Base-by-base conservation (phyloP, 179 eudicot species). In the Gypsophila paniculata region DNA sequence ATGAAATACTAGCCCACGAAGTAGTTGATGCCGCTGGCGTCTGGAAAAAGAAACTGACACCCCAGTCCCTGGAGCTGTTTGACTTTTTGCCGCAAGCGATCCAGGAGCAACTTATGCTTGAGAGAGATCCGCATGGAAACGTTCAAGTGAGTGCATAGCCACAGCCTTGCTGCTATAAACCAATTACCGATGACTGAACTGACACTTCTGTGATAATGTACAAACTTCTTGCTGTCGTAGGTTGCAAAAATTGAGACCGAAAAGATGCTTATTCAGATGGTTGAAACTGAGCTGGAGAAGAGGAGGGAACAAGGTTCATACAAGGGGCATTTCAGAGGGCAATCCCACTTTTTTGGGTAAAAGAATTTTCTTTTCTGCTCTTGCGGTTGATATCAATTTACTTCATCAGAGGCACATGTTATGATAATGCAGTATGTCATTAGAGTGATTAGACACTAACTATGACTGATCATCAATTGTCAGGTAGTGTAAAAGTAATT, bases 231-330 rank as follows among this genome's bases (percentile, higher is more conserved):
- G 29, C 52, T 62, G 51, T 67, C 71, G n/a, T 80, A 94, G 99
- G 99, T 92, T 81, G 97, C 97, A 42, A 92, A 92, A 83, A 92
- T 95, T 66, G 97, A 92, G 85, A 95, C 99, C 51, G 97, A 92
- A 78, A 95, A 90, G 83, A 92, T 92, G 96, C 95, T 95, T 75
- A 95, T 92, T 74, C 95, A 95, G 80, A 95, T 95, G 99, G 99
- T 88, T 75, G 97, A 92, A 81, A 87, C 90, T 68, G 99, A 94
- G 75, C 72, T 95, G 80, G 93, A 86, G 78, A 82, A 82, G 68
- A 87, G 93, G 84, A 95, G 84, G 79, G 82, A 83, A 62, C 82
- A 36, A 17, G 91, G 91, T 73, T 75, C 67, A 60, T 92, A 90
- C 77, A 85, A 84, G 18, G 83, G 79, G 42, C 80, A 86, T 55